Evolutionary conservation across 345 rosid genomes (phyloP), one percentile per base, ranked within the genome.

Genomic region (Sisymbrium altissimum): DNA sequence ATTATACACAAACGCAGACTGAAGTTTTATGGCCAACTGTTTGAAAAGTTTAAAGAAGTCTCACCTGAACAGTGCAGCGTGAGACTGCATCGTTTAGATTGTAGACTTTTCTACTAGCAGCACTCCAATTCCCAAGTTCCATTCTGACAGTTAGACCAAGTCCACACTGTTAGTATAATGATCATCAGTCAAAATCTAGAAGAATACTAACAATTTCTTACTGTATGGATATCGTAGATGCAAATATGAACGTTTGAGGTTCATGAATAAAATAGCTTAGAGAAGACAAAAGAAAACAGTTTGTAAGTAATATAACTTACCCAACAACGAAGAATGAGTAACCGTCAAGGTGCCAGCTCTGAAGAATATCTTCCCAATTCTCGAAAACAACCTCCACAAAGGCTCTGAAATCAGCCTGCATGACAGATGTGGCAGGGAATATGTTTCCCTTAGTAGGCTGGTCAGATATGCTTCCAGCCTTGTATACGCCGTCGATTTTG

Each of bases 311-410:
- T 18, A 48, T 5, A 52, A 52, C 89, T 82, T 84, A 93, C 97
- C 96, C 98, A 9, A 91, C 91, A 38, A 88, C 90, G 21, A 81
- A 89, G 84, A 88, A 84, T 40, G 81, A 74, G 84, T 91, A 84
- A 19, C 98, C 94, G 38, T 87, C 61, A 39, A 91, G 88, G 55
- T 93, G 97, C 79, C 78, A 91, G 64, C 87, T 91, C 75, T 93
- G 96, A 38, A 91, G 25, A 30, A 86, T 86, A 73, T 87, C 63
- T 78, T 91, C 96, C 0, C 46, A 4, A 55, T 86, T 93, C 70
- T 84, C 82, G 33, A 93, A 87, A 9, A 93, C 85, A 41, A 93
- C 80, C 81, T 93, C 98, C 2, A 88, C 67, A 44, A 84, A 93
- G 6, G 88, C 60, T 66, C 83, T 84, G 64, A 85, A 87, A 67